Conservation (phyloP, 2,329 filamentous ascomycete species). For the Fusarium incarnatum region DNA sequence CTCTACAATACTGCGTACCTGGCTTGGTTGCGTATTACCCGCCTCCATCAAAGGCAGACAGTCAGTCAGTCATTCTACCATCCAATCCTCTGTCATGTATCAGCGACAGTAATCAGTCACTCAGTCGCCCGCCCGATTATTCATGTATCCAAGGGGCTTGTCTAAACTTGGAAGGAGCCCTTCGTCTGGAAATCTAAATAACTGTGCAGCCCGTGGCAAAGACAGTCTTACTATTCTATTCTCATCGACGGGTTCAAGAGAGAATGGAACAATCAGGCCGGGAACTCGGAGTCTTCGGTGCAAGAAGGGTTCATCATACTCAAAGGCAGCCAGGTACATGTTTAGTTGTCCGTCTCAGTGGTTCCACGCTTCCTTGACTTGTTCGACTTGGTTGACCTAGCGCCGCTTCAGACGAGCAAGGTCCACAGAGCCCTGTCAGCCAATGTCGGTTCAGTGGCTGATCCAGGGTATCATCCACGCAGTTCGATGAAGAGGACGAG, state of each 20-base stretch:
- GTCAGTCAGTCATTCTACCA: neutral
- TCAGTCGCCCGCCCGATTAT: neutral
- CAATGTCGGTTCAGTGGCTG: conserved; percentile 35
- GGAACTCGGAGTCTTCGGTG: conserved; percentile 33
- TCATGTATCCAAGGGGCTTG: neutral
- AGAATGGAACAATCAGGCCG: neutral
- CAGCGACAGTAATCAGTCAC: neutral
- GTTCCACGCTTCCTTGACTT: conserved; percentile 32
- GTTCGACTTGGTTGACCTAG: conserved; percentile 26
- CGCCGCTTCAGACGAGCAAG: conserved; percentile 24
- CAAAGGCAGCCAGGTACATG: conserved; percentile 15
- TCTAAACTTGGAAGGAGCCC: neutral
- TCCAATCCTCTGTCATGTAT: neutral
- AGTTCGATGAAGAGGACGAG: conserved; percentile 32
- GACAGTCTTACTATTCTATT: neutral
- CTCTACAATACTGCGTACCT: conserved; percentile 11
- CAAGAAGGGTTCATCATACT: conserved; percentile 29
- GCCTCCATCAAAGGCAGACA: conserved; percentile 9
- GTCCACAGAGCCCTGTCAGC: conserved; percentile 32
- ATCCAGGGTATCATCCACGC: conserved; percentile 27
- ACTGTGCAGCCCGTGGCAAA: neutral
- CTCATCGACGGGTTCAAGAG: neutral
- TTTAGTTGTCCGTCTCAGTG: conserved; percentile 26
- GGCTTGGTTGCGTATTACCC: conserved; percentile 16
- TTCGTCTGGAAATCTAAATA: conserved; percentile 2